Conservation (phyloP, 2,329 filamentous ascomycete genomes). For the Grosmannia penicillata region DNA sequence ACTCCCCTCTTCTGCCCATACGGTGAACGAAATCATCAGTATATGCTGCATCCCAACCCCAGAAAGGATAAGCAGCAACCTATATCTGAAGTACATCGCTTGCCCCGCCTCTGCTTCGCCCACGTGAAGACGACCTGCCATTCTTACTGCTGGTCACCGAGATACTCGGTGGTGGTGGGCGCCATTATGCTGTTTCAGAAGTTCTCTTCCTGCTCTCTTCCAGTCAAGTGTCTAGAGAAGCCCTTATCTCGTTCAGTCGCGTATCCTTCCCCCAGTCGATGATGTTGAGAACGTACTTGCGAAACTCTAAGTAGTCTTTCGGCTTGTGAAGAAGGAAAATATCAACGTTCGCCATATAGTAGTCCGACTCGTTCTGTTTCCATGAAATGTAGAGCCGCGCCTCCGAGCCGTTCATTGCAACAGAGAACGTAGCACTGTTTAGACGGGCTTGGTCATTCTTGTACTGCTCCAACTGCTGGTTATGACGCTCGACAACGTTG, state of each 20-base stretch:
- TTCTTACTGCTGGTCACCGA: no score
- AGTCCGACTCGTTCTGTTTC: slow-evolving; percentile 18
- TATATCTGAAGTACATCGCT: no score
- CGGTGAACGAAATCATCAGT: no score
- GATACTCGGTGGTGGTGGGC: no score
- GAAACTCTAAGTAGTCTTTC: slow-evolving; percentile 16
- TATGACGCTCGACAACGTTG: slow-evolving; percentile 15
- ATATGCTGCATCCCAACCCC: no score
- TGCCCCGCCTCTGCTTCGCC: no score
- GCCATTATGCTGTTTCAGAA: no score
- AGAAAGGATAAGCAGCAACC: no score
- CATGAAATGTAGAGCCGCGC: slow-evolving; percentile 20
- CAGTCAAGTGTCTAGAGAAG: no score
- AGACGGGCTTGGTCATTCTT: slow-evolving; percentile 11
- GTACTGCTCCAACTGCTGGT: slow-evolving; percentile 9
- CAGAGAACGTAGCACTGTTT: slow-evolving; percentile 16
- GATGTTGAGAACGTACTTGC: slow-evolving; percentile 20
- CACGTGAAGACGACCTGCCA: no score
- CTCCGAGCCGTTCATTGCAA: slow-evolving; percentile 19
- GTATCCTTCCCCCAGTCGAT: slow-evolving; percentile 18
- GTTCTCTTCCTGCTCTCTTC: slow-evolving; percentile 3
- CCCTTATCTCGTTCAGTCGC: not conserved
- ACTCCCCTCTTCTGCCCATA: no score
- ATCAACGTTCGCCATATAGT: slow-evolving; percentile 15
- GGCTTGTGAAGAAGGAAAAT: slow-evolving; percentile 17